Evolutionary conservation across 148 eudicot species (phyloP).

Genomic region (Chenopodium suecicum): DNA sequence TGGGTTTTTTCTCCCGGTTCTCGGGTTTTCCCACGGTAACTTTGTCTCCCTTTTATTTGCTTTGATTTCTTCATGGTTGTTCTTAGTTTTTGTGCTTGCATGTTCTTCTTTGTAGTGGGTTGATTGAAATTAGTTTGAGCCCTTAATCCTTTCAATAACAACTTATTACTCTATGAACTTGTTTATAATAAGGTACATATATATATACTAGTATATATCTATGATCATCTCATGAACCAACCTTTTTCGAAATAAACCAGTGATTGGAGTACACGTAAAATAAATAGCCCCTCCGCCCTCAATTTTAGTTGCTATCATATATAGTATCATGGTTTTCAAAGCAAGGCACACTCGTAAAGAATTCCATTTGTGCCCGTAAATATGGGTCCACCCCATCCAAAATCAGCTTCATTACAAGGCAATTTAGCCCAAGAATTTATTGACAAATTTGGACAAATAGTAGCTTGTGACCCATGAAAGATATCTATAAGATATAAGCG

Average conservation of each 20-base stretch:
- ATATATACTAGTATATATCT: no score
- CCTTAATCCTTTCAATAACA: no score
- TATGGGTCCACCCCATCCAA: no score
- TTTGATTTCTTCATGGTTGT: no score
- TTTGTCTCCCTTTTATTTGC: no score
- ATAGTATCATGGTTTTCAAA: not conserved
- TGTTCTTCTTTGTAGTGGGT: no score
- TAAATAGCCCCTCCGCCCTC: not conserved
- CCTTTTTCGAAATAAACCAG: not conserved
- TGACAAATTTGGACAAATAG: not conserved
- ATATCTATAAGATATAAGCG: no score
- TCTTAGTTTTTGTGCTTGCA: no score
- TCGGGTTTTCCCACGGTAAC: no score
- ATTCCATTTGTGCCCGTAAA: not conserved
- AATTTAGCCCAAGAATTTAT: constrained; percentile 12
- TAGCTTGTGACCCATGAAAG: not conserved
- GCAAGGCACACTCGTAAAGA: not conserved
- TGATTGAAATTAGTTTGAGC: no score
- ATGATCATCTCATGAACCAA: not conserved
- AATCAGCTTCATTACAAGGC: constrained; percentile 1
- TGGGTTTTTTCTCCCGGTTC: no score
- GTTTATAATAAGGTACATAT: not conserved
- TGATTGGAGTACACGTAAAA: not conserved
- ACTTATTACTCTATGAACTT: not conserved
- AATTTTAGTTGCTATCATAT: not conserved